A percentile compares a stretch with the other conserved stretches of the same genome.
These are phyloP conservation scores for Sporothrix humicola DNA, from an alignment of 2,329 filamentous ascomycete genomes.

Conservation along the genomic window DNA sequence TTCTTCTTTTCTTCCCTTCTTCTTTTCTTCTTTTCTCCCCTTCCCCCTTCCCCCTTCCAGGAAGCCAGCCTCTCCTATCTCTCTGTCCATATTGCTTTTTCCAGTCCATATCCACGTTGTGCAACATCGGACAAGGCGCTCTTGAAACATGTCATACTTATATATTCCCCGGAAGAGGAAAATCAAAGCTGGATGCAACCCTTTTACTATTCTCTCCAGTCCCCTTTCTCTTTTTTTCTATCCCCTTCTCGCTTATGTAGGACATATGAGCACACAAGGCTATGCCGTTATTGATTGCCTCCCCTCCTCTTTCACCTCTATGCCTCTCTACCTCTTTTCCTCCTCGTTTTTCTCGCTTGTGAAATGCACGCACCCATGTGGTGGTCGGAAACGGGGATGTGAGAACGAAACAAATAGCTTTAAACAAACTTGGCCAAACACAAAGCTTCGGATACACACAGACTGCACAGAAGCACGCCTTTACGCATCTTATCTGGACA, in stretches of 20 bases:
- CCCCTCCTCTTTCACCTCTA: neutral
- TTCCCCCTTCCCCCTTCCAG: neutral
- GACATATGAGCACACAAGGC: neutral
- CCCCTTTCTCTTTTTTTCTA: neutral
- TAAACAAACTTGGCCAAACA: too few relatives aligned
- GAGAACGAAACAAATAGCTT: neutral
- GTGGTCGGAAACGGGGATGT: neutral
- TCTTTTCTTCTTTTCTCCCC: neutral
- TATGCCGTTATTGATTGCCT: neutral
- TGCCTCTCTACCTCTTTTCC: neutral
- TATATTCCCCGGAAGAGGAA: conserved; percentile 11
- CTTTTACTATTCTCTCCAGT: too few relatives aligned
- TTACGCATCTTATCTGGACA: neutral
- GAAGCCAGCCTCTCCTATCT: neutral
- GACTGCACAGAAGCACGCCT: neutral
- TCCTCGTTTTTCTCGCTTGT: neutral
- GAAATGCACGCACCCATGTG: neutral
- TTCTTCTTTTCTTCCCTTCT: neutral
- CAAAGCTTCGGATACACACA: too few relatives aligned
- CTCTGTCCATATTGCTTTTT: neutral
- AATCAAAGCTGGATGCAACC: too few relatives aligned
- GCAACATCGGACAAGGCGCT: neutral
- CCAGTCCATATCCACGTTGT: neutral
- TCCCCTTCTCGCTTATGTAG: neutral
- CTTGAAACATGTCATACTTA: conserved; percentile 27